Evolutionary conservation across 495 filamentous ascomycete species (phyloP).

Genomic region (Thozetella sp.): DNA sequence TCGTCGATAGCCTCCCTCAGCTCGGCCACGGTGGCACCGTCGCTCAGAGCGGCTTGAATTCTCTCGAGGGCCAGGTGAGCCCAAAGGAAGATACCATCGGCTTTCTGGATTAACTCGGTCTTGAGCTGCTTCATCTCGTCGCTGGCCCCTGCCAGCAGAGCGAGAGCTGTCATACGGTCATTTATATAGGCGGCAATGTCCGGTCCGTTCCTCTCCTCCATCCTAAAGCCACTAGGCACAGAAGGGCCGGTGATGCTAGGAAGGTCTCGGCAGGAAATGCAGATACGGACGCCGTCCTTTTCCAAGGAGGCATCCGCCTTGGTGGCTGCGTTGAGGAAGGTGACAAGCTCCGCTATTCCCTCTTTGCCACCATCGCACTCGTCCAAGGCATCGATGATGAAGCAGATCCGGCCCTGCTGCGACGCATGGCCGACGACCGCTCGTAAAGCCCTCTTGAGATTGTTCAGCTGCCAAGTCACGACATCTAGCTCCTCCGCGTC

Average conservation of each 20-base stretch:
- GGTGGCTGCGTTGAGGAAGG: background rate
- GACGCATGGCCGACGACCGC: background rate
- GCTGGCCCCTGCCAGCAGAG: background rate
- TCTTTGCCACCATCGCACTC: conserved; percentile 7
- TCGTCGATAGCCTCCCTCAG: conserved; percentile 6
- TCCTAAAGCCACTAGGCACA: conserved; percentile 5
- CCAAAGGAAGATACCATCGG: conserved; percentile 10
- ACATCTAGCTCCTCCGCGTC: background rate
- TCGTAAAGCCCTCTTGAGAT: conserved; percentile 5
- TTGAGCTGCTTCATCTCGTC: conserved; percentile 6
- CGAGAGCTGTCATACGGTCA: conserved; percentile 1
- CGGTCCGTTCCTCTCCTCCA: conserved; percentile 8
- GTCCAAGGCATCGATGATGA: conserved; percentile 11
- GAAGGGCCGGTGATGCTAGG: background rate
- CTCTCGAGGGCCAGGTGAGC: conserved; percentile 6
- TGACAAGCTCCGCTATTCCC: background rate
- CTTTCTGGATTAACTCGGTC: conserved; percentile 1
- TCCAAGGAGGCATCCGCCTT: background rate
- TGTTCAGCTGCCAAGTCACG: conserved; percentile 1
- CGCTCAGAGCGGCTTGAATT: conserved; percentile 3
- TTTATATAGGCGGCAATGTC: conserved; percentile 10
- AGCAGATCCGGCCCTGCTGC: background rate
- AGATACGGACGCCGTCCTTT: background rate
- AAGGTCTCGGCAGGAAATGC: conserved; percentile 9
- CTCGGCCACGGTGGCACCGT: conserved; percentile 6